Percentiles rank a stretch among this genome's conserved stretches.
phyloP scores from a whole-genome alignment of 2,329 filamentous ascomycete genomes.

The Dothideomycetes sp. region DNA sequence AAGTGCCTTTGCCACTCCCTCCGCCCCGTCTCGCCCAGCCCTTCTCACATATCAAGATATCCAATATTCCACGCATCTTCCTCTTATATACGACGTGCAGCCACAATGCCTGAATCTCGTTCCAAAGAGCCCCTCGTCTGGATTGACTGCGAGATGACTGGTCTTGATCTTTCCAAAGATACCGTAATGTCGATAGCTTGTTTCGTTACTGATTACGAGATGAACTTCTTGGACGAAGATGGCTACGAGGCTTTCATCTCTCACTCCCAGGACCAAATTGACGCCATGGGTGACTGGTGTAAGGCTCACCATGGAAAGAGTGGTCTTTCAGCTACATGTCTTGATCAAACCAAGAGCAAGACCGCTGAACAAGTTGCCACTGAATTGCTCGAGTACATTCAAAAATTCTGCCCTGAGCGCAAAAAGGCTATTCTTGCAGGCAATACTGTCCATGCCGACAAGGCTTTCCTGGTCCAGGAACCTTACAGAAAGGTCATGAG shows the following conservation, averaged over 20 bases:
- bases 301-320: slow-evolving; percentile 64
- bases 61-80: background rate
- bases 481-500: slow-evolving; percentile 66
- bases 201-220: slow-evolving; percentile 72
- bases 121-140: slow-evolving; percentile 64
- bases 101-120: slow-evolving; percentile 29
- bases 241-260: slow-evolving; percentile 77
- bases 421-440: slow-evolving; percentile 69
- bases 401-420: slow-evolving; percentile 54
- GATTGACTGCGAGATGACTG: slow-evolving; percentile 94
- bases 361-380: slow-evolving; percentile 62
- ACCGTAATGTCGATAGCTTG: slow-evolving; percentile 87
- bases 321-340: slow-evolving; percentile 69
- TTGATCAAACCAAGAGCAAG: slow-evolving; percentile 58
- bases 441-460: slow-evolving; percentile 87
- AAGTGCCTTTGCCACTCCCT: background rate
- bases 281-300: slow-evolving; percentile 85
- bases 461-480: slow-evolving; percentile 61
- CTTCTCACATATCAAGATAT: background rate
- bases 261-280: slow-evolving; percentile 57
- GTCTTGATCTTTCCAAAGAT: slow-evolving; percentile 65
- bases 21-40: too few species aligned
- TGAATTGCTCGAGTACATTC: slow-evolving; percentile 67
- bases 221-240: slow-evolving; percentile 61
- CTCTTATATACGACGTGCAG: background rate